A percentile compares a stretch with the other conserved stretches of the same genome.
Evolutionary conservation across 1,139 yeast genomes (phyloP).

Genomic region (Spathaspora sp.): DNA sequence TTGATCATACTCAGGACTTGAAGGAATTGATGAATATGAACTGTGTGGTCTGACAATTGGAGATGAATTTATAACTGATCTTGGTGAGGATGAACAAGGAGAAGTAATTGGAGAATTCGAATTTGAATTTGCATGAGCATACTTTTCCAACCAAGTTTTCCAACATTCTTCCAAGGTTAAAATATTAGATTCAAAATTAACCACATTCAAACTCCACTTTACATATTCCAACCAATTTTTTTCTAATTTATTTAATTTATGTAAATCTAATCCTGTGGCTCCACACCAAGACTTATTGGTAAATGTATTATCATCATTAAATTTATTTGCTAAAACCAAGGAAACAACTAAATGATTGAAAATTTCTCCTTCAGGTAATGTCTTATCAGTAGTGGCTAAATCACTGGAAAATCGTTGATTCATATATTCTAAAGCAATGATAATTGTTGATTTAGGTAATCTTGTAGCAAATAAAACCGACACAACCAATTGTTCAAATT

Average conservation of each 20-base stretch:
- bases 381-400: conserved; percentile 15
- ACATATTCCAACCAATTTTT: conserved; percentile 64
- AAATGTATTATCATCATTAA: conserved; percentile 94
- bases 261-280: conserved; percentile 78
- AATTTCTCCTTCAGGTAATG: conserved; percentile 40
- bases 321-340: conserved; percentile 84
- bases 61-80: conserved; percentile 17
- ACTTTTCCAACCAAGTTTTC: conserved; percentile 46
- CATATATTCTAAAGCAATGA: conserved; percentile 77
- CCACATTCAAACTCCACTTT: conserved; percentile 50
- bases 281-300: conserved; percentile 95
- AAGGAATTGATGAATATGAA: conserved; percentile 17
- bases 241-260: conserved; percentile 64
- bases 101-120: conserved; percentile 2
- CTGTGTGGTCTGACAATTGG: conserved; percentile 15
- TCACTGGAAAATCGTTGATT: conserved; percentile 40
- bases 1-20: conserved; percentile 24
- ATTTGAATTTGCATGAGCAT: conserved; percentile 14
- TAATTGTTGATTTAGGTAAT: conserved; percentile 76
- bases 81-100: conserved; percentile 1
- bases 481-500: conserved; percentile 59
- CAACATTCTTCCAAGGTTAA: conserved; percentile 47
- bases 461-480: conserved; percentile 87
- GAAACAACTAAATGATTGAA: conserved; percentile 68
- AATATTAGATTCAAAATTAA: conserved; percentile 40